Base-by-base conservation (phyloP, 2,329 filamentous ascomycete genomes). In the Acrodontium crateriforme region DNA sequence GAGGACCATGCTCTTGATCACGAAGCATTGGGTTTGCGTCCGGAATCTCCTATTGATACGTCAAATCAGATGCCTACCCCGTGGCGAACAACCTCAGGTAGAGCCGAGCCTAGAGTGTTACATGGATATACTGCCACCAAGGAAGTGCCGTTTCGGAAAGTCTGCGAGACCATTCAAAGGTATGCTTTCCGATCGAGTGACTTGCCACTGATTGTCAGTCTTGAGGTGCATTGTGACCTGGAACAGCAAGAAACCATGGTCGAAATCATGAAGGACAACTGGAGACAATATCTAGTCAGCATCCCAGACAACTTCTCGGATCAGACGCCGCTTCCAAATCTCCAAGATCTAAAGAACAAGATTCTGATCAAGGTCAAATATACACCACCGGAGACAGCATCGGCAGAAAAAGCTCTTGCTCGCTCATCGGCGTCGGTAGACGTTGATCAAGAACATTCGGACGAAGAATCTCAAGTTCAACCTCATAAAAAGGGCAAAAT, bases 231-330 rank as follows among this genome's bases (percentile, higher is more conserved):
- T 52, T 78, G 83, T 9, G 71, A 77, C 35, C 60, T 67, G 2
- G 72, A 80, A 29, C 87, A 95, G 53, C 89, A 98, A 53, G 74
- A 83, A 38, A 68, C 79, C 27, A 94, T 95, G 81, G 85, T 93
- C 8, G 70, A 80, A 31, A 92, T 95, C 38, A 94, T 98, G 78
- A 74, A 74, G 39, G 74, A 93, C 41, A 78, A 81, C 38, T 98
- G 85, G 84, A 69, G 67, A 21, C 74, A 70, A 0, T 58, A 78
- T 44, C 63, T 95, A 5, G 63, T 94, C 8, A 74, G 82, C 58
- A 19, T 65, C 57, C 62, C 42, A 6, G 35, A 38, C 10, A 41
- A 39, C 14, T 44, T 44, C 15, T 71, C 48, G 62, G 72, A 60
- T 6, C 42, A 53, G 4, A 67, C 87, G 15, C 78, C 81, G 0